phyloP scores from a whole-genome alignment of 2,329 filamentous ascomycete species.

The Tolypocladium sp. region DNA sequence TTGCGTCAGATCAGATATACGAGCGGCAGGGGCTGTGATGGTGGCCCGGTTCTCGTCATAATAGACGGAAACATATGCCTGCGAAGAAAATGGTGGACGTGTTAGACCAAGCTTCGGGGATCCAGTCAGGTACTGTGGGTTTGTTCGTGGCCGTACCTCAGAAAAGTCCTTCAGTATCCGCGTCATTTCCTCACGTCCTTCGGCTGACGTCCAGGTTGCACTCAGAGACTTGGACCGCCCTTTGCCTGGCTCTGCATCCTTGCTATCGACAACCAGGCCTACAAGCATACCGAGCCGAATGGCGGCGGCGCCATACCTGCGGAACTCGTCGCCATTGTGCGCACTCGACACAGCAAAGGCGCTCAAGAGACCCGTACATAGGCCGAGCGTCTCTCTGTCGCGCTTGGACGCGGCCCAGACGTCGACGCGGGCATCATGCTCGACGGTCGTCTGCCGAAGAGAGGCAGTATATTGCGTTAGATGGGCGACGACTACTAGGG shows the following conservation, averaged over 20 bases:
- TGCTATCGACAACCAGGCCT: constrained; percentile 25
- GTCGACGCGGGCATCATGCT: not conserved
- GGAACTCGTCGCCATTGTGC: constrained; percentile 15
- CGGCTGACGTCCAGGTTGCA: not conserved
- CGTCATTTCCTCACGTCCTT: not conserved
- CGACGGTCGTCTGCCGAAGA: not conserved
- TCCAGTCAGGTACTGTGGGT: too few species aligned
- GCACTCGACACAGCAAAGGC: constrained; percentile 25
- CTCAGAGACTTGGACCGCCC: not conserved
- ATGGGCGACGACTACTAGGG: constrained; percentile 27
- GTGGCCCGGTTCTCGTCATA: constrained; percentile 27
- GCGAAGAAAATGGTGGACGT: not conserved
- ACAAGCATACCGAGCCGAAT: constrained; percentile 27
- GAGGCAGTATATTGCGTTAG: constrained; percentile 19
- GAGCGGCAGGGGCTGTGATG: constrained; percentile 16
- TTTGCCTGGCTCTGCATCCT: constrained; percentile 10
- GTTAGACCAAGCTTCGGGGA: not conserved
- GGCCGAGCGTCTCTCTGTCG: constrained; percentile 14
- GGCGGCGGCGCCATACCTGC: constrained; percentile 23
- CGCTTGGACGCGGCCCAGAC: not conserved
- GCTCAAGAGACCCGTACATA: constrained; percentile 29
- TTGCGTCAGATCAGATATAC: constrained; percentile 7
- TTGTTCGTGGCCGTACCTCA: not conserved
- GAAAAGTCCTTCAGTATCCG: not conserved
- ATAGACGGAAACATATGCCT: constrained; percentile 26